Evolutionary conservation across 257 asterid genomes (phyloP).

Genomic region (Phtheirospermum japonicum): DNA sequence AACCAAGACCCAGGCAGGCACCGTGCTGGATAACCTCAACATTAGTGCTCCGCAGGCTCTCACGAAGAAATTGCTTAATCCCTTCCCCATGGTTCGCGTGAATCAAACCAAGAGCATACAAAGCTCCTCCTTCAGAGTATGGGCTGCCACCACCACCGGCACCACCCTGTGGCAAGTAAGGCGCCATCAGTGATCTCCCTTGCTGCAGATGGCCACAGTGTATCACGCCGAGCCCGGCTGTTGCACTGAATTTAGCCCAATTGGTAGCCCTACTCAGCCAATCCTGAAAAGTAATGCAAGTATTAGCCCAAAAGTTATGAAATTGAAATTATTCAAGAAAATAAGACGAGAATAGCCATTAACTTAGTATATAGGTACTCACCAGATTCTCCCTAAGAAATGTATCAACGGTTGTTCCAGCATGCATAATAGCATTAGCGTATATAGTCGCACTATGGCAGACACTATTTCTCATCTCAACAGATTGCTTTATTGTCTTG

Average conservation of each 20-base stretch:
- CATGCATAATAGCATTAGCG: slow-evolving; percentile 98
- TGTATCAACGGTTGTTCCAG: slow-evolving; percentile 97
- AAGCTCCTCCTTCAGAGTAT: slow-evolving; percentile 96
- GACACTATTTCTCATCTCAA: slow-evolving; percentile 92
- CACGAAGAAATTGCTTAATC: slow-evolving; percentile 87
- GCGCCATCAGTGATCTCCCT: slow-evolving; percentile 98
- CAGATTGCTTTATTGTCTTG: slow-evolving; percentile 94
- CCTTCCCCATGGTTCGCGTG: slow-evolving; percentile 99
- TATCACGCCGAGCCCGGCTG: slow-evolving; percentile 96
- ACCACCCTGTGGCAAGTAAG: slow-evolving; percentile 95
- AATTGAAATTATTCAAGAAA: not conserved
- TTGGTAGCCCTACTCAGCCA: slow-evolving; percentile 97
- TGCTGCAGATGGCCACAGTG: slow-evolving; percentile 96
- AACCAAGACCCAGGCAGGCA: slow-evolving; percentile 98
- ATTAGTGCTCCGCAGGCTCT: slow-evolving; percentile 76
- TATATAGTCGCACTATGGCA: slow-evolving; percentile 97
- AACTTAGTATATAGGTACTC: slow-evolving; percentile 8
- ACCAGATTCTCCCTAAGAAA: slow-evolving; percentile 96
- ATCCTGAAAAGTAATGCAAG: slow-evolving; percentile 49
- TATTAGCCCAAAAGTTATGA: not conserved
- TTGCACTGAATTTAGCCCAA: slow-evolving; percentile 99
- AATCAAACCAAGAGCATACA: slow-evolving; percentile 91
- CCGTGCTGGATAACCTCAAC: slow-evolving; percentile 99
- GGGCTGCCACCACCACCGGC: slow-evolving; percentile 97
- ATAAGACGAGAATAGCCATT: not conserved